These are phyloP conservation scores for Tothia fuscella DNA, from an alignment of 2,329 filamentous ascomycete genomes.

Conservation along the genomic window DNA sequence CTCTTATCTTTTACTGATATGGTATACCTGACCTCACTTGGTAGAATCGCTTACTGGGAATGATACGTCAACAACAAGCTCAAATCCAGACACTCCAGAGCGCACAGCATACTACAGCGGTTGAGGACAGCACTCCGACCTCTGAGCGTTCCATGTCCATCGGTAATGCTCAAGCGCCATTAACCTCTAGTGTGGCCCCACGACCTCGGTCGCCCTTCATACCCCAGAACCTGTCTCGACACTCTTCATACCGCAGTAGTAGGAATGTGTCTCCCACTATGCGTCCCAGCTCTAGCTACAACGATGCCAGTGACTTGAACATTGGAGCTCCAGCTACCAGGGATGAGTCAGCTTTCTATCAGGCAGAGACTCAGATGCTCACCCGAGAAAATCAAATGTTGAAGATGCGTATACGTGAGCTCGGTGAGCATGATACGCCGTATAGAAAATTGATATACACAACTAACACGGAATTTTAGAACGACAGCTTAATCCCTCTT, in stretches of 20 bases:
- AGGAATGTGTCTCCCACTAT: constrained; percentile 30
- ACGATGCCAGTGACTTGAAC: constrained; percentile 50
- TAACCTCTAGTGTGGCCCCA: constrained; percentile 35
- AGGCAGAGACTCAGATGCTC: constrained; percentile 69
- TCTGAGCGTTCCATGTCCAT: constrained; percentile 36
- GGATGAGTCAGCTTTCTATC: constrained; percentile 69
- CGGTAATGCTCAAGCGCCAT: constrained; percentile 26
- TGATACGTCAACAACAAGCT: constrained; percentile 65
- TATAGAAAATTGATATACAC: background rate
- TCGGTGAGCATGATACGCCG: constrained; percentile 28
- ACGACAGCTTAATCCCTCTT: constrained; percentile 7
- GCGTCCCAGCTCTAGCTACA: constrained; percentile 44
- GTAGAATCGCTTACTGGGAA: constrained; percentile 61
- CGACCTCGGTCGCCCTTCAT: constrained; percentile 26
- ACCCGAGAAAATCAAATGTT: constrained; percentile 76
- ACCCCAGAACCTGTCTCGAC: constrained; percentile 25
- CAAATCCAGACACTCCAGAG: constrained; percentile 49
- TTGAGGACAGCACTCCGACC: constrained; percentile 40
- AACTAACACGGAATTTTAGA: background rate
- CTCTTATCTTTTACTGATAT: too few species aligned
- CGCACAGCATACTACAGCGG: constrained; percentile 29
- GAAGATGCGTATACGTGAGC: constrained; percentile 58
- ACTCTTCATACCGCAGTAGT: constrained; percentile 32
- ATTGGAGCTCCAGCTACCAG: constrained; percentile 42
- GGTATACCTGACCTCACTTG: background rate